Evolutionary conservation across 192 early-diverging fungal species (phyloP).

Genomic region (Mortierella alpina): DNA sequence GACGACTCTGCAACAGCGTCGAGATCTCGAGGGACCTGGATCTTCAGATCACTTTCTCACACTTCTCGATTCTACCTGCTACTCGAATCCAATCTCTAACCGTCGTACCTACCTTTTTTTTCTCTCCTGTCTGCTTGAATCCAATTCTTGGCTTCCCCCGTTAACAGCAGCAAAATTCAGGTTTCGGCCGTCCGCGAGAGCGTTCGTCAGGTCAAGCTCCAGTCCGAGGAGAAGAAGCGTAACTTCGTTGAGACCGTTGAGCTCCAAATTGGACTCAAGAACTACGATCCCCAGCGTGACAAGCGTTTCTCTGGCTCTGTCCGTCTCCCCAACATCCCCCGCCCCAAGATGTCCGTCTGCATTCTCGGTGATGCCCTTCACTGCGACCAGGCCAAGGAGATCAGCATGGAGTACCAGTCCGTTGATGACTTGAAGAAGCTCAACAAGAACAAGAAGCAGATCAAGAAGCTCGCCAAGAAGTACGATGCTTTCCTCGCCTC

Average conservation of each 20-base stretch:
- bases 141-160: constrained; percentile 6
- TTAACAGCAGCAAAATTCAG: constrained; percentile 80
- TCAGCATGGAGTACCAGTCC: constrained; percentile 89
- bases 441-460: constrained; percentile 99
- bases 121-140: neutral
- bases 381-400: constrained; percentile 94
- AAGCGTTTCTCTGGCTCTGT: constrained; percentile 99
- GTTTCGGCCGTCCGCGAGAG: constrained; percentile 89
- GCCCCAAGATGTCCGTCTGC: constrained; percentile 95
- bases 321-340: constrained; percentile 93
- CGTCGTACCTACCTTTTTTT: constrained; percentile 6
- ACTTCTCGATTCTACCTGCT: too few species aligned
- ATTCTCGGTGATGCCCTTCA: constrained; percentile 96
- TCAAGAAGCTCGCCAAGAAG: constrained; percentile 99
- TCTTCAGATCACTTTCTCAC: too few species aligned
- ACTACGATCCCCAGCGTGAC: constrained; percentile 99
- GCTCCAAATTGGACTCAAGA: constrained; percentile 99
- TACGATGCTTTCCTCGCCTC: constrained; percentile 98
- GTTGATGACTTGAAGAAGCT: constrained; percentile 99
- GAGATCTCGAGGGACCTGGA: too few species aligned
- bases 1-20: too few species aligned
- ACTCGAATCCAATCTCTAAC: constrained; percentile 9
- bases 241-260: constrained; percentile 98
- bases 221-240: constrained; percentile 90
- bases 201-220: constrained; percentile 74